Base-by-base conservation (phyloP, 2,329 filamentous ascomycete species). In the Fusarium veterinarium region DNA sequence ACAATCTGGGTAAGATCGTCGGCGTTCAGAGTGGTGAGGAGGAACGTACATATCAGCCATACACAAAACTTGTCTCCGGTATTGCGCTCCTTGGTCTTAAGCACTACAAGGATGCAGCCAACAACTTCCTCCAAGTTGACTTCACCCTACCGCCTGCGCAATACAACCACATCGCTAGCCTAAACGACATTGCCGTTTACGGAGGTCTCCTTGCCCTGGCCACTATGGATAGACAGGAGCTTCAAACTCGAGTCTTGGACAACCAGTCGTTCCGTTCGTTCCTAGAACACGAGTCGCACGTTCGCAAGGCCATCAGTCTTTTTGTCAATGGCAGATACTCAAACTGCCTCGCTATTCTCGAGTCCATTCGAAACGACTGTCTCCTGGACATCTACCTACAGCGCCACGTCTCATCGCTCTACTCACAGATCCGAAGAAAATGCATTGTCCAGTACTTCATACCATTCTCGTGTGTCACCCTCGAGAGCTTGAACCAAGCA, bases 311-410 rank as follows among this genome's bases (percentile, higher is more conserved):
- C 17, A 93, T 99, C 75, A 90, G 90, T 12, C 91, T 94, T 79
- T 99, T 98, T 83, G 94, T 95, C 76, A 94, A 93, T 75, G 94
- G 94, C 68, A 93, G 97, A 76, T 99, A 98, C 82, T 92, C 93
- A 14, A 89, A 89, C 46, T 98, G 95, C 80, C 86, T 99, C 48
- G 88, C 91, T 51, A 94, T 95, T 40, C 88, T 99, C 1, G 93
- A 96, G 77, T 88, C 90, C 9, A 95, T 96, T 81, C 91, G 91
- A 55, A 84, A 90, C 40, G 96, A 99, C 81, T 98, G 96, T 80
- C 86, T 95, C n/a, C 89, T 98, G 9, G 96, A 99, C 79, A 85
- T 97, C 25, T 92, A 97, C 80, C 88, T 99, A 11, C 91, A 93
- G 66, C 89, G 87, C 69, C 93, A 97, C 73, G 85, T 98, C 23